Conservation (phyloP, 2,329 filamentous ascomycete genomes). For the Cercospora sojina region DNA sequence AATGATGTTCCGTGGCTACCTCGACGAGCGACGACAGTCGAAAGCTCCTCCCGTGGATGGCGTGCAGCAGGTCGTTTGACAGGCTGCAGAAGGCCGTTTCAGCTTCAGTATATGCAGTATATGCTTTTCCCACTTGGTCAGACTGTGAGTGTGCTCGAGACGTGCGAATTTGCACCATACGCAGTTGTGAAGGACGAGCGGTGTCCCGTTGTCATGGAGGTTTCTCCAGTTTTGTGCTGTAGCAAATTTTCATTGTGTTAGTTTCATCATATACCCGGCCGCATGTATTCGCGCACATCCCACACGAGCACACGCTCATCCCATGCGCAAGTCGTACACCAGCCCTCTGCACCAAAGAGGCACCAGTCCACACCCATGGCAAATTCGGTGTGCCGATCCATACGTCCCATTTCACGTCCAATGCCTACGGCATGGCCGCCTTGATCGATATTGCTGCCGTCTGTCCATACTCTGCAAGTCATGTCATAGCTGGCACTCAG, state of each 20-base stretch:
- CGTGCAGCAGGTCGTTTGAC: neutral
- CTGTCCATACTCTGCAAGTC: conserved; percentile 92
- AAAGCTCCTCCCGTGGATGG: neutral
- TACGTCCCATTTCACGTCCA: conserved; percentile 70
- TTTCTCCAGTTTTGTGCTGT: neutral
- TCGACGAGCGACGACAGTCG: neutral
- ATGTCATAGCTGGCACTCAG: conserved; percentile 95
- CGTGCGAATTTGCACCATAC: neutral
- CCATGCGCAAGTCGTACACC: conserved; percentile 94
- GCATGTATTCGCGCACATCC: conserved; percentile 74
- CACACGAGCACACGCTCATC: conserved; percentile 88
- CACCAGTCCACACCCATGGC: conserved; percentile 98
- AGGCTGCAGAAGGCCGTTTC: neutral
- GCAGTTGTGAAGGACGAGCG: neutral
- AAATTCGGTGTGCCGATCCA: conserved; percentile 94
- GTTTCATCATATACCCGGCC: conserved; percentile 23
- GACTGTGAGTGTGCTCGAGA: neutral
- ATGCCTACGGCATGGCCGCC: conserved; percentile 39
- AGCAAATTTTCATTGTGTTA: neutral
- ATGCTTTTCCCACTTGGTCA: neutral
- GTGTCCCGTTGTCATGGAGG: neutral
- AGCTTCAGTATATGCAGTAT: neutral
- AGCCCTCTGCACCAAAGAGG: conserved; percentile 89
- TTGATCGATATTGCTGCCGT: conserved; percentile 60
- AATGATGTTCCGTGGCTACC: conserved; percentile 4